Evolutionary conservation across 2,329 filamentous ascomycete genomes (phyloP).

Genomic region (Fulvia fulva): DNA sequence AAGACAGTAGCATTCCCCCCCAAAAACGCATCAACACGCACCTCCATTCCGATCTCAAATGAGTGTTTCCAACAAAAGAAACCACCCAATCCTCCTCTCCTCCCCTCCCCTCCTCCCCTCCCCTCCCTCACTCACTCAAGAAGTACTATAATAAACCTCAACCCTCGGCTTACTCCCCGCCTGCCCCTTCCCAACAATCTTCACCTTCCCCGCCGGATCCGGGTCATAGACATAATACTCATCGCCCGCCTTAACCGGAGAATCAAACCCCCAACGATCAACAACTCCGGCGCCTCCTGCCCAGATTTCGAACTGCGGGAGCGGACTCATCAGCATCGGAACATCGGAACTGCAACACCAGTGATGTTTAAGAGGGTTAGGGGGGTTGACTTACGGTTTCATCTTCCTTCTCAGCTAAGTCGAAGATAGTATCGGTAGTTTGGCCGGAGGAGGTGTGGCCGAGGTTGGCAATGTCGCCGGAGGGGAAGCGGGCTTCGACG

Average conservation of each 20-base stretch:
- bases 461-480: neutral
- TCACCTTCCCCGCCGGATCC: neutral
- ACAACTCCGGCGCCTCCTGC: conserved; percentile 2
- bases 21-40: too few relatives aligned
- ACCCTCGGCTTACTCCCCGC: neutral
- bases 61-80: too few relatives aligned
- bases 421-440: neutral
- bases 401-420: neutral
- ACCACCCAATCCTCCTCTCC: too few relatives aligned
- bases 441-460: neutral
- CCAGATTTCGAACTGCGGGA: conserved; percentile 5
- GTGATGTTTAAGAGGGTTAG: too few relatives aligned
- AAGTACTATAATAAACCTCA: neutral
- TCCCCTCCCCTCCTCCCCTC: neutral
- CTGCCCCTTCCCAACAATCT: conserved; percentile 1
- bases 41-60: too few relatives aligned
- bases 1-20: too few relatives aligned
- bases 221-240: neutral
- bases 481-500: conserved; percentile 2
- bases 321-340: neutral
- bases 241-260: neutral
- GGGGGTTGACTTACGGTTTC: neutral
- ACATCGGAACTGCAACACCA: too few relatives aligned
- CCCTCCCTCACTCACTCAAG: neutral
- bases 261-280: conserved; percentile 1